A percentile compares a stretch with the other conserved stretches of the same genome.
phyloP scores from a whole-genome alignment of 2,329 filamentous ascomycete genomes.

The Botrytis elliptica region DNA sequence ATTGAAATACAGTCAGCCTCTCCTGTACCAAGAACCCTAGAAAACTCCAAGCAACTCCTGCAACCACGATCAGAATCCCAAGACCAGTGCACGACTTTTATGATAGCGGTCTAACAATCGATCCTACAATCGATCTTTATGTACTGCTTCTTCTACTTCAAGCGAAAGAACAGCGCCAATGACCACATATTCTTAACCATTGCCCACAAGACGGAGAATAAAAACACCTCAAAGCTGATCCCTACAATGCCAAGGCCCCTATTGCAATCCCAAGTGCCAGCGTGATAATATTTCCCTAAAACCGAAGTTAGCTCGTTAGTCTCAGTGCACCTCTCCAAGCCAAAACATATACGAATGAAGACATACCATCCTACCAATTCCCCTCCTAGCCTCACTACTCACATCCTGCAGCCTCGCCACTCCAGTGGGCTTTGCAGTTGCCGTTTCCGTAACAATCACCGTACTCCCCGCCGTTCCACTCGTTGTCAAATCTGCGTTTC shows the following conservation, averaged over 20 bases:
- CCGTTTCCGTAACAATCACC: background rate
- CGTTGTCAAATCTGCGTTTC: background rate
- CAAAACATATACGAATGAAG: background rate
- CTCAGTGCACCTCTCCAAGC: background rate
- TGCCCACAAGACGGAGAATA: background rate
- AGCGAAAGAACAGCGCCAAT: background rate
- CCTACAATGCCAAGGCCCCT: background rate
- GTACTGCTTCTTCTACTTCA: background rate
- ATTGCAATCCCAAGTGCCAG: background rate
- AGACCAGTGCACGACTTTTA: background rate
- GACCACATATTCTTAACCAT: background rate
- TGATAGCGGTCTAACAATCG: background rate
- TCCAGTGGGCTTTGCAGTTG: background rate
- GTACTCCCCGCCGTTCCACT: conserved; percentile 10
- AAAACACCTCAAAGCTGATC: background rate
- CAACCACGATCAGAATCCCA: background rate
- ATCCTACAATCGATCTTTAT: background rate
- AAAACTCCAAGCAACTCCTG: background rate
- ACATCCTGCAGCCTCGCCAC: background rate
- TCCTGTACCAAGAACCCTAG: background rate
- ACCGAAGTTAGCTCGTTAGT: background rate
- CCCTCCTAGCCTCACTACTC: background rate
- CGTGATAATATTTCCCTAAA: background rate
- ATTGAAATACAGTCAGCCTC: background rate
- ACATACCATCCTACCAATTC: background rate